A percentile compares a stretch with the other conserved stretches of the same genome.
These are phyloP conservation scores for Elongisporangium senticosum DNA, from an alignment of 352 stramenopile species.

Conservation along the genomic window DNA sequence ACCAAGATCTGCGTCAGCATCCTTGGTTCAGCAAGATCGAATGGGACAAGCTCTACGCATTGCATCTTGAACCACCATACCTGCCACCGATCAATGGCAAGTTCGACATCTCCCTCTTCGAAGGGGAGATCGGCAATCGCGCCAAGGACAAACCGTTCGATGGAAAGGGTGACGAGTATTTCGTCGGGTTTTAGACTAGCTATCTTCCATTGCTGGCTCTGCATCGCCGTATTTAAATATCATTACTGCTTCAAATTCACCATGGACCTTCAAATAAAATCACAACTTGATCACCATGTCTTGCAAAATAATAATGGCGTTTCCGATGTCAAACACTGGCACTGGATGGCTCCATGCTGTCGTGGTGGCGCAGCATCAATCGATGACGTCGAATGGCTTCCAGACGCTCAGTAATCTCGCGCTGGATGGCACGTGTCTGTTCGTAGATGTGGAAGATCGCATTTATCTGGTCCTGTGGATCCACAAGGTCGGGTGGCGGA, in stretches of 20 bases:
- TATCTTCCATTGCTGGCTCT: too few species aligned
- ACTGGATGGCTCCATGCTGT: slow-evolving; percentile 51
- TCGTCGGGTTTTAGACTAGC: slow-evolving; percentile 54
- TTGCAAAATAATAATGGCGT: background rate
- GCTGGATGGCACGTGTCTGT: slow-evolving; percentile 49
- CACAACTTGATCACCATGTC: background rate
- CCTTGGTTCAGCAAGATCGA: slow-evolving; percentile 70
- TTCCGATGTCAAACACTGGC: slow-evolving; percentile 44
- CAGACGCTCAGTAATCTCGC: slow-evolving; percentile 43
- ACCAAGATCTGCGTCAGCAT: slow-evolving; percentile 62
- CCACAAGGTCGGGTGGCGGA: slow-evolving; percentile 8
- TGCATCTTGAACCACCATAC: slow-evolving; percentile 56
- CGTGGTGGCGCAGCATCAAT: slow-evolving; percentile 26
- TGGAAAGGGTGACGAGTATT: slow-evolving; percentile 58
- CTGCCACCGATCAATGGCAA: slow-evolving; percentile 49
- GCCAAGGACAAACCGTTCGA: slow-evolving; percentile 67
- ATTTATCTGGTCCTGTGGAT: slow-evolving; percentile 39
- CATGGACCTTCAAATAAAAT: slow-evolving; percentile 1
- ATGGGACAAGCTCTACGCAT: slow-evolving; percentile 65
- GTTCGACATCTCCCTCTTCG: slow-evolving; percentile 75
- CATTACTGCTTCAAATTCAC: slow-evolving; percentile 7
- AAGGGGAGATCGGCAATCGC: slow-evolving; percentile 66
- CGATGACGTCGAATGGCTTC: slow-evolving; percentile 26
- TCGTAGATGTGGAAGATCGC: slow-evolving; percentile 48
- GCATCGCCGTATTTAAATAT: background rate